These are phyloP conservation scores for Magnolia officinalis DNA, from an alignment of 164 flowering plant species.

Conservation along the genomic window DNA sequence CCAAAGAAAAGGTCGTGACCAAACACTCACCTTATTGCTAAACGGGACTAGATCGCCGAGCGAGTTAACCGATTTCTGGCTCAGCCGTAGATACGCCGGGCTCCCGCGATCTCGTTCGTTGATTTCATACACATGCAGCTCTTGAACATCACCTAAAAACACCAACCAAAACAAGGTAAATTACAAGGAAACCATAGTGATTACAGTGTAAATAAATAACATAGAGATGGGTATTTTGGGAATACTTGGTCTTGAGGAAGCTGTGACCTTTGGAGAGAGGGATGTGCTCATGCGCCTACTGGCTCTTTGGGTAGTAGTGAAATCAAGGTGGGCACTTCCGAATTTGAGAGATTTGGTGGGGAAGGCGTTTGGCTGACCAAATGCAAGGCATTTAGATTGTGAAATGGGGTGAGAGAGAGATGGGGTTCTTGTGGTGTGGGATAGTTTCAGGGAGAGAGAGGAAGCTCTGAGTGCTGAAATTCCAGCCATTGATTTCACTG, in stretches of 20 bases:
- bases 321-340: constrained; percentile 11
- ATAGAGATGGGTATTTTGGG: not conserved
- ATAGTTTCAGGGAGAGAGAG: constrained; percentile 20
- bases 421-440: constrained; percentile 10
- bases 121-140: constrained; percentile 59
- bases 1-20: too few relatives aligned
- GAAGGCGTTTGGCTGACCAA: constrained; percentile 7
- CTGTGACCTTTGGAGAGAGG: constrained; percentile 12
- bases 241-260: constrained; percentile 26
- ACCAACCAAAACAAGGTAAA: too few relatives aligned
- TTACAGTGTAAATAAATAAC: not conserved
- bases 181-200: not conserved
- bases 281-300: constrained; percentile 12
- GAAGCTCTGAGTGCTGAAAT: constrained; percentile 19
- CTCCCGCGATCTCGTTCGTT: constrained; percentile 71
- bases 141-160: constrained; percentile 44
- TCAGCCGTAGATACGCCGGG: constrained; percentile 57
- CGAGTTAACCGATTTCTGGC: constrained; percentile 42
- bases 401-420: not conserved
- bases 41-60: constrained; percentile 75
- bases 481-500: constrained; percentile 25
- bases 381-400: constrained; percentile 8
- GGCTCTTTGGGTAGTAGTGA: constrained; percentile 8
- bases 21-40: constrained; percentile 42
- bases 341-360: constrained; percentile 13